Percentiles rank a stretch among this genome's conserved stretches.
Evolutionary conservation across 108 stramenopile species (phyloP).

Genomic region (Nitzschia palea): DNA sequence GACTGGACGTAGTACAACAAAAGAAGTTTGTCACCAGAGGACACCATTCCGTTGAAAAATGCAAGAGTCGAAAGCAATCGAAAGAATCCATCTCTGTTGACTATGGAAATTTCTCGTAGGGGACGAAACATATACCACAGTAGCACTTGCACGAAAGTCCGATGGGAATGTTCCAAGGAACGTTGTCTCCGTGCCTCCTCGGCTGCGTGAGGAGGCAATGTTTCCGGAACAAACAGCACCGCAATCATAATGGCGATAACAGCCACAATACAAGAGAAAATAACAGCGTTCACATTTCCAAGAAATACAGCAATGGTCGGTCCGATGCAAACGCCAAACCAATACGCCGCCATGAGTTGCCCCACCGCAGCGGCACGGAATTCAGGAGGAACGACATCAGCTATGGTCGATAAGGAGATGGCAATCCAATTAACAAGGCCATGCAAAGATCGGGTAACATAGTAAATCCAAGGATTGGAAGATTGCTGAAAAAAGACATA

Average conservation of each 20-base stretch:
- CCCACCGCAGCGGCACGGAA: conserved; percentile 78
- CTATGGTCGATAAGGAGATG: conserved; percentile 61
- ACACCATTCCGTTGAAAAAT: conserved; percentile 74
- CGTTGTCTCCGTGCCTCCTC: conserved; percentile 36
- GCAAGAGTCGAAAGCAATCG: conserved; percentile 70
- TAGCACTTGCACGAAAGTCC: conserved; percentile 14
- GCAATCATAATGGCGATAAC: conserved; percentile 49
- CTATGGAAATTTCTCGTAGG: conserved; percentile 64
- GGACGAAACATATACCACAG: conserved; percentile 43
- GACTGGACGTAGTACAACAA: conserved; percentile 82
- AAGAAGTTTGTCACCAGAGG: conserved; percentile 67
- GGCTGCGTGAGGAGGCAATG: conserved; percentile 55
- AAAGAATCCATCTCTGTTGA: conserved; percentile 77
- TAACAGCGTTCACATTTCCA: conserved; percentile 51
- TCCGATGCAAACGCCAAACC: conserved; percentile 58
- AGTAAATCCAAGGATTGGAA: background rate
- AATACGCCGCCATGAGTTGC: conserved; percentile 65
- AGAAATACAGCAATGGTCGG: conserved; percentile 66
- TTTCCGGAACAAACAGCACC: conserved; percentile 66
- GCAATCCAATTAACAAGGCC: conserved; percentile 77
- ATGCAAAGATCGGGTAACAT: conserved; percentile 9
- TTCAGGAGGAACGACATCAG: conserved; percentile 72
- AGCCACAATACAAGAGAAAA: conserved; percentile 45
- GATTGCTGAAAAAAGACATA: background rate
- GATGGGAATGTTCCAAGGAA: conserved; percentile 2